Base-by-base conservation (phyloP, 2,329 filamentous ascomycete genomes). In the Elsinoe ampelina region DNA sequence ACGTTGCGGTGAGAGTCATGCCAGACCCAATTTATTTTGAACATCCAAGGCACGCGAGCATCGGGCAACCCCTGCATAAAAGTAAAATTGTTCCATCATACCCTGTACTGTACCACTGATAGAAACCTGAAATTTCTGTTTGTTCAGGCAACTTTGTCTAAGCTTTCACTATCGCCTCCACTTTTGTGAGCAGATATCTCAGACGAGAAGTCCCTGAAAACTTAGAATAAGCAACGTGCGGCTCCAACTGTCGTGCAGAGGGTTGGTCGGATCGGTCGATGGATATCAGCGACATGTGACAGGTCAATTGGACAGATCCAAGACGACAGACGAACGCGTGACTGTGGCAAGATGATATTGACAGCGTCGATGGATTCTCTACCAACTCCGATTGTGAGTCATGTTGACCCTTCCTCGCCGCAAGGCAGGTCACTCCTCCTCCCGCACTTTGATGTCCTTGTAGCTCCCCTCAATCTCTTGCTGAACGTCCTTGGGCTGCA, bases 141-240 rank as follows among this genome's bases (percentile, higher is more conserved):
- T 50, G 45, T 3, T 35, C 13, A 45, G 1, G 17, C 10, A 12
- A 50, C 34, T 39, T 39, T 34, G 45, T 50, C 30, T 39, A 7
- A 30, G 26, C 26, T 26, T 50, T 5, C 45, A 35, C 45, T 35
- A 19, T 5, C 13, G 6, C 6, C 45, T 34, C 34, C 26, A 15
- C 45, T 15, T 35, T 26, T 19, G 15, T 34, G 41, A 45, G 41
- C 41, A 45, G 26, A 17, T 45, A 45, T 45, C 6, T 15, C 45
- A 32, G 26, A 52, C 30, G 15, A 19, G 19, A 39, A 11, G 11
- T 30, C 13, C 12, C 32, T 34, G 45, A 52, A 62, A 45, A 66
- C 72, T 41, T 61, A 64, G 47, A 55, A 55, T 36, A 55, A 55
- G 52, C 52, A 55, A 54, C 19, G 50, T 54, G 52, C 52, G 39